Base-by-base conservation (phyloP, 73 alveolate genomes). In the Diophrys sp. region DNA sequence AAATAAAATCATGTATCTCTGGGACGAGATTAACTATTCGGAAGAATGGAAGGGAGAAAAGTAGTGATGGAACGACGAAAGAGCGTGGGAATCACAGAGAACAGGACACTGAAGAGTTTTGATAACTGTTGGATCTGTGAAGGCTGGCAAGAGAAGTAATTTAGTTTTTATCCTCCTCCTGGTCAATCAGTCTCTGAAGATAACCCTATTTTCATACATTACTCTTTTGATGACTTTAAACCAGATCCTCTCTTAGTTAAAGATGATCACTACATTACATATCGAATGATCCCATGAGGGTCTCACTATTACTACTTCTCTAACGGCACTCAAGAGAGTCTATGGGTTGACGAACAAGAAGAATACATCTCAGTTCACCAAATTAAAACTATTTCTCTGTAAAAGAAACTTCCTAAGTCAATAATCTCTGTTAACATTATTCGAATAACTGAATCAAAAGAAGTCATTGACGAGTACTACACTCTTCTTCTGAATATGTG, bases 61-160 rank as follows among this genome's bases (percentile, higher is more conserved):
- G 56, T 82, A 14, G 94, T 90, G 73, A 77, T 87, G 73, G 29
- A 75, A 54, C 74, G 82, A 67, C 87, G 78, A 25, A 77, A 83
- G 33, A 72, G 77, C 73, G 54, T 18, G 62, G 18, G 18, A 44
- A 44, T 11, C 18, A 5, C 30, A 5, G 54, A 67, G n/a, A n/a
- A n/a, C n/a, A n/a, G n/a, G n/a, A n/a, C n/a, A n/a, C n/a, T 74
- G 70, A 82, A 82, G 24, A 25, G 33, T 14, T 72, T 75, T 44
- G 75, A 82, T 57, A 53, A 79, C 44, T 82, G 90, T 53, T 82
- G 90, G 90, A 69, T 82, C 34, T 82, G 90, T 30, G 90, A 82
- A 66, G 84, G 84, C 0, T 82, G 90, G 90, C 0, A 29, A 8
- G 90, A 82, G 70, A 23, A n/a, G 56, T 73, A 14, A 72, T 80